Base-by-base conservation (phyloP, 1,139 yeast genomes). In the Saccharomyces hybrid region DNA sequence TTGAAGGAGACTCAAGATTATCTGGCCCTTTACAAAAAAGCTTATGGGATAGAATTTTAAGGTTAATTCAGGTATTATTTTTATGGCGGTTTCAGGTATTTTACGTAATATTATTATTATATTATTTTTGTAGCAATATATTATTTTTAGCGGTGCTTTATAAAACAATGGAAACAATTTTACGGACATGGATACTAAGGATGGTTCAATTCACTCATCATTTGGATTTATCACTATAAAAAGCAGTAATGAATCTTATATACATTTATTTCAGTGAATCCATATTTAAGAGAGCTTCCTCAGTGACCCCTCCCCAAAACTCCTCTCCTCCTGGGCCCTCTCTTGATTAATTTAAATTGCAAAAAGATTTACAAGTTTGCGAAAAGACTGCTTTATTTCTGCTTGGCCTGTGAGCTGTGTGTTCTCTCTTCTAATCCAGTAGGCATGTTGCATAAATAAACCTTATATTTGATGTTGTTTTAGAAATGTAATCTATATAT, bases 1-100 rank as follows among this genome's bases (percentile, higher is more conserved):
- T 50, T 61, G 38, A 58, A 64, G 48, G 69, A 66, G 49, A 62
- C 64, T 9, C 61, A 64, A 53, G 65, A 66, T 46, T 67, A 64
- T 55, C 44, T 65, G 53, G 63, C 64, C 48, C 64, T 67, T 51
- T 67, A 66, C 60, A 66, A 66, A 48, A 64, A 54, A 48, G 57
- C 61, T 25, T 63, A 57, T 53, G 64, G 63, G 4, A 46, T 57
- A 27, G 53, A 56, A 27, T 25, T 57, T 38, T 57, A 46, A 51
- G 4, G 16, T 29, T 27, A 31, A 23, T 47, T 32, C 20, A 13
- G 7, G 20, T 31, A n/a, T 32, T 13, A 26, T 26, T 26, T 26
- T 26, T 26, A 26, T 26, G 42, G 42, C 11, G 42, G 41, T 14
- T 34, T 34, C 20, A 2, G 20, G 20, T 16, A 7, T 16, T 34